These are phyloP conservation scores for Rhizopogon roseolus DNA, from an alignment of 768 basidiomycete genomes.

Conservation along the genomic window DNA sequence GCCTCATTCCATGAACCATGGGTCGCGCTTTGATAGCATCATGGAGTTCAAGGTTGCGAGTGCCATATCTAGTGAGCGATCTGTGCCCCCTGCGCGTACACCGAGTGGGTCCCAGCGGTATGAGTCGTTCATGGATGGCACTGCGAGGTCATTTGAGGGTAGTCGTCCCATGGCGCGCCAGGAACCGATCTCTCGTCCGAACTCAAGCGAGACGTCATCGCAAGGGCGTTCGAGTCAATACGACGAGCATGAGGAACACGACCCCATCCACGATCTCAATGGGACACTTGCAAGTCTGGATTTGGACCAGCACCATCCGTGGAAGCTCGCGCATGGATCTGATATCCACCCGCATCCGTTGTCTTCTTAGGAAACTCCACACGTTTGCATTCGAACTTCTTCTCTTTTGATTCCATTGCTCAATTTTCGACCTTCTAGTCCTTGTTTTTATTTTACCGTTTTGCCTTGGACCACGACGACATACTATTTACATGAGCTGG, in stretches of 20 bases:
- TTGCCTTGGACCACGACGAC: conserved; percentile 16
- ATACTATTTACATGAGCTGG: conserved; percentile 26
- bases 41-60: conserved; percentile 33
- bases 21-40: conserved; percentile 39
- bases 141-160: conserved; percentile 33
- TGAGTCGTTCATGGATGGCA: conserved; percentile 39
- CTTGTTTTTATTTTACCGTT: conserved; percentile 13
- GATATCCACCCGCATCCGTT: conserved; percentile 14
- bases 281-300: conserved; percentile 74
- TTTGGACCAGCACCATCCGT: conserved; percentile 42
- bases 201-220: conserved; percentile 39
- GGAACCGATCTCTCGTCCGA: conserved; percentile 51
- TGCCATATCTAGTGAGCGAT: conserved; percentile 23
- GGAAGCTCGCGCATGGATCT: conserved; percentile 21
- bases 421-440: conserved; percentile 9
- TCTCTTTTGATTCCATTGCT: conserved; percentile 20
- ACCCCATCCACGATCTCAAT: conserved; percentile 64
- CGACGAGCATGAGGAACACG: conserved; percentile 35
- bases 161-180: conserved; percentile 37
- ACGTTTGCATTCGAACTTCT: conserved; percentile 8
- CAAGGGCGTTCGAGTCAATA: conserved; percentile 18
- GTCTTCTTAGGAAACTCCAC: conserved; percentile 9
- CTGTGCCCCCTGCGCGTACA: conserved; percentile 42
- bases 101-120: conserved; percentile 42
- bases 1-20: conserved; percentile 46